Evolutionary conservation across 306 rosid genomes (phyloP), one percentile per base, ranked within the genome.

Genomic region (Pueraria montana): DNA sequence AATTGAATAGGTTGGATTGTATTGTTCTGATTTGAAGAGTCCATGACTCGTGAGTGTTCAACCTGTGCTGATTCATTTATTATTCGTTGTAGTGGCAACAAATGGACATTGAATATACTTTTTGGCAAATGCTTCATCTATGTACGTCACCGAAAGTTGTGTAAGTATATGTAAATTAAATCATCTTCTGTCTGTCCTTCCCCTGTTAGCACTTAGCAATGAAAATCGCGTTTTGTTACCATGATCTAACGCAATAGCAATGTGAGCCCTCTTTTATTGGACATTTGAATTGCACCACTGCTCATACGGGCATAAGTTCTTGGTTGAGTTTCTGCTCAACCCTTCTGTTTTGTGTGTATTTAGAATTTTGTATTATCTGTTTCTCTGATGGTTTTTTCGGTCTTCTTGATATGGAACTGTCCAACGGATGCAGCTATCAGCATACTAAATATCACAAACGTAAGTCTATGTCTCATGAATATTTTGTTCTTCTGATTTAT

Each of bases 111-210:
- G 99, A 96, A 73, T 96, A 94, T 85, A 92, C 97, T 6, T 96
- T 96, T 82, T 96, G 99, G 99, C 99, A 96, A 96, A 96, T 96
- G 99, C 92, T 96, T 91, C 97, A 92, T 75, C 90, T 96, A 58
- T 96, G 99, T 86, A 91, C 97, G 46, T 89, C 99, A 20, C 99
- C 99, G 17, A 96, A 96, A 94, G 99, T 96, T 80, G 98, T 96
- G 99, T 94, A 91, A 89, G 99, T 87, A 74, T 38, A 58, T 23
- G 67, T 3, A 56, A 24, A 34, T 36, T 3, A 65, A 42, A 32
- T 46, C 30, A 14, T 74, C 59, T 24, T 45, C 49, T 72, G 6
- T 67, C 32, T 21, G 14, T 45, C 42, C 36, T 72, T 65, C 59
- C 75, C 58, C 59, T 69, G 72, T 72, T 61, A 10, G 68, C 48